phyloP scores from a whole-genome alignment of 331 rosid species.

The Prunus yedoensis region DNA sequence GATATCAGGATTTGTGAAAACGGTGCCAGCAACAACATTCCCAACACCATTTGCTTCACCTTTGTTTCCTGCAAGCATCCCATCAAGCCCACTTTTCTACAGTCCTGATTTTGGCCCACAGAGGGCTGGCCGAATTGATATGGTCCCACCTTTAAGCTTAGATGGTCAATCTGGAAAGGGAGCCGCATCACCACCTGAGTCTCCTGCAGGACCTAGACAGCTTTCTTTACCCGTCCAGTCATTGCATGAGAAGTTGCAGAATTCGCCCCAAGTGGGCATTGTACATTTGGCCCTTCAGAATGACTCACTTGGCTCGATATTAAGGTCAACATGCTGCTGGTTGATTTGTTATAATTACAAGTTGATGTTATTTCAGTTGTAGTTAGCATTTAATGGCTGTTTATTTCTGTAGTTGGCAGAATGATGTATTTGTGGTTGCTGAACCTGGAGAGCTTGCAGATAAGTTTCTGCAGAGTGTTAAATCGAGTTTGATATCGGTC shows the following conservation, averaged over 20 bases:
- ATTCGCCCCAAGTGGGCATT: slow-evolving; percentile 90
- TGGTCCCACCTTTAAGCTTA: slow-evolving; percentile 94
- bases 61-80: slow-evolving; percentile 92
- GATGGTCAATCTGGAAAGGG: slow-evolving; percentile 76
- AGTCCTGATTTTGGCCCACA: slow-evolving; percentile 88
- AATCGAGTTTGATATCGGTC: slow-evolving; percentile 65
- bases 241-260: slow-evolving; percentile 83
- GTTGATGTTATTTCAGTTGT: slow-evolving; percentile 22
- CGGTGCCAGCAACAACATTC: slow-evolving; percentile 54
- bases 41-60: slow-evolving; percentile 92
- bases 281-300: slow-evolving; percentile 94
- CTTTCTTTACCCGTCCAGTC: slow-evolving; percentile 64
- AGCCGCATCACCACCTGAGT: slow-evolving; percentile 65
- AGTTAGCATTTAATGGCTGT: slow-evolving; percentile 38
- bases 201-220: slow-evolving; percentile 81
- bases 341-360: slow-evolving; percentile 21
- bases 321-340: slow-evolving; percentile 50
- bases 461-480: slow-evolving; percentile 79
- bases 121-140: slow-evolving; percentile 85
- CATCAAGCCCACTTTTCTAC: slow-evolving; percentile 77
- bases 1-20: slow-evolving; percentile 62
- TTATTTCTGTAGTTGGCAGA: slow-evolving; percentile 78
- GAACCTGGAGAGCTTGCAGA: slow-evolving; percentile 98
- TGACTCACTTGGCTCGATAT: slow-evolving; percentile 76
- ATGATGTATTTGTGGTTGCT: slow-evolving; percentile 97